Evolutionary conservation across 148 eudicot genomes (phyloP).

Genomic region (Simmondsia chinensis): DNA sequence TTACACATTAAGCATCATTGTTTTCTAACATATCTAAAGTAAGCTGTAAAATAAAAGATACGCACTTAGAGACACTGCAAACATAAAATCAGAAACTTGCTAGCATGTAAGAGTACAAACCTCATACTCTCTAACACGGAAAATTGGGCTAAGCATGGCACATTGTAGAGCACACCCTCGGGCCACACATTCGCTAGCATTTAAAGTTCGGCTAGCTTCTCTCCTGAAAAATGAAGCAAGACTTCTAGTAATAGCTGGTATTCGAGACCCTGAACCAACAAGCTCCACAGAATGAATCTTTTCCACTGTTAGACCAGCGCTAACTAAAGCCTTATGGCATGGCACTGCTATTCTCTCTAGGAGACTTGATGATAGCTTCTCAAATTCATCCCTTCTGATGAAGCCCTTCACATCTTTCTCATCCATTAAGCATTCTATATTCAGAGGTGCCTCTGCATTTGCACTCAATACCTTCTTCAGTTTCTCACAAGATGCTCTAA

Average conservation of each 20-base stretch:
- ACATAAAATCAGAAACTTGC: no score
- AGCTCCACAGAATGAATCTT: constrained; percentile 76
- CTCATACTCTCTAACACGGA: constrained; percentile 88
- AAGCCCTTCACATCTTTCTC: constrained; percentile 87
- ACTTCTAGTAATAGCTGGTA: constrained; percentile 62
- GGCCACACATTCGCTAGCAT: constrained; percentile 96
- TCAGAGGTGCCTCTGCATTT: constrained; percentile 83
- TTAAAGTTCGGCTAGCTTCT: constrained; percentile 67
- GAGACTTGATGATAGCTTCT: constrained; percentile 46
- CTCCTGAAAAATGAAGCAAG: constrained; percentile 41
- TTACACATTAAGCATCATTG: no score
- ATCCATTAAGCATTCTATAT: constrained; percentile 94
- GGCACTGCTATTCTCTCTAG: constrained; percentile 70
- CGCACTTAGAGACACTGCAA: not conserved
- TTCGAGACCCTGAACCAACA: constrained; percentile 89
- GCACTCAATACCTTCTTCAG: constrained; percentile 91
- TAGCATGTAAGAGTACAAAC: constrained; percentile 48
- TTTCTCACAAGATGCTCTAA: constrained; percentile 85
- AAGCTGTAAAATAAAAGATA: not conserved
- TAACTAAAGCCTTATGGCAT: constrained; percentile 59
- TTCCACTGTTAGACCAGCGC: constrained; percentile 46
- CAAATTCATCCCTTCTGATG: constrained; percentile 87
- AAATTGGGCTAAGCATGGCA: constrained; percentile 86
- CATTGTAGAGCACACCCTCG: constrained; percentile 96
- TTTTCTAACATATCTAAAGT: no score